phyloP scores from a whole-genome alignment of 495 filamentous ascomycete genomes.

The Clohesyomyces aquaticus region DNA sequence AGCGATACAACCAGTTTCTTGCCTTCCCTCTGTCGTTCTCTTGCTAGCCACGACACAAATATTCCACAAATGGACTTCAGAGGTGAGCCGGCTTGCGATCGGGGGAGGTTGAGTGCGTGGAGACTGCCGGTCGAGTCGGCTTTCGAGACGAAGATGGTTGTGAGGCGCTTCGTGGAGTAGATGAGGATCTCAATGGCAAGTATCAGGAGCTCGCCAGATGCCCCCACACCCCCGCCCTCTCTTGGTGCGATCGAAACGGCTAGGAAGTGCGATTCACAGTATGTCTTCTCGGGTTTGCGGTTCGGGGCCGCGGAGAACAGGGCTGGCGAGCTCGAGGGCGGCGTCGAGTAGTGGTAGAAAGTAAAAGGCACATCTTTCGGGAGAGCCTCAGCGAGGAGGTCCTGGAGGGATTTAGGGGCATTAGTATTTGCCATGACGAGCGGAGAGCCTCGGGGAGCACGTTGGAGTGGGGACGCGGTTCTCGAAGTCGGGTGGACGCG shows the following conservation, averaged over 20 bases:
- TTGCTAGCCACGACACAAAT: slow-evolving; percentile 76
- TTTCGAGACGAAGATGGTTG: slow-evolving; percentile 92
- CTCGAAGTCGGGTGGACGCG: not conserved
- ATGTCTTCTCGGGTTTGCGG: slow-evolving; percentile 70
- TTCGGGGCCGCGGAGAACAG: slow-evolving; percentile 80
- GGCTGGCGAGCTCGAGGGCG: slow-evolving; percentile 69
- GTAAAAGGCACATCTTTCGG: slow-evolving; percentile 71
- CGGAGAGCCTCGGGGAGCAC: not conserved
- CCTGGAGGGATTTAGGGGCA: slow-evolving; percentile 17
- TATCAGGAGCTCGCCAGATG: slow-evolving; percentile 52
- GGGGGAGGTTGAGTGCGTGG: slow-evolving; percentile 62
- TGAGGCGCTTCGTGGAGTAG: slow-evolving; percentile 74
- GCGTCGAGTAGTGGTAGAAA: slow-evolving; percentile 86
- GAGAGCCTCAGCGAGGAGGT: slow-evolving; percentile 67
- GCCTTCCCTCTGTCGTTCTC: slow-evolving; percentile 65
- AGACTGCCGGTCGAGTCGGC: slow-evolving; percentile 94
- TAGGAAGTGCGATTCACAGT: slow-evolving; percentile 87
- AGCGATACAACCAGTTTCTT: slow-evolving; percentile 81
- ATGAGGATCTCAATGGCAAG: slow-evolving; percentile 71
- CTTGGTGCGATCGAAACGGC: slow-evolving; percentile 61
- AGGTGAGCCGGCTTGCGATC: slow-evolving; percentile 65
- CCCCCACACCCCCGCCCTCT: not conserved
- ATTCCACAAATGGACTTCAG: slow-evolving; percentile 70
- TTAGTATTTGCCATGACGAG: slow-evolving; percentile 13
- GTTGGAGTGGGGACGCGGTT: not conserved